Percentiles rank a stretch among this genome's conserved stretches.
phyloP scores from a whole-genome alignment of 2,329 filamentous ascomycete species.

The Colletotrichum eleusines region DNA sequence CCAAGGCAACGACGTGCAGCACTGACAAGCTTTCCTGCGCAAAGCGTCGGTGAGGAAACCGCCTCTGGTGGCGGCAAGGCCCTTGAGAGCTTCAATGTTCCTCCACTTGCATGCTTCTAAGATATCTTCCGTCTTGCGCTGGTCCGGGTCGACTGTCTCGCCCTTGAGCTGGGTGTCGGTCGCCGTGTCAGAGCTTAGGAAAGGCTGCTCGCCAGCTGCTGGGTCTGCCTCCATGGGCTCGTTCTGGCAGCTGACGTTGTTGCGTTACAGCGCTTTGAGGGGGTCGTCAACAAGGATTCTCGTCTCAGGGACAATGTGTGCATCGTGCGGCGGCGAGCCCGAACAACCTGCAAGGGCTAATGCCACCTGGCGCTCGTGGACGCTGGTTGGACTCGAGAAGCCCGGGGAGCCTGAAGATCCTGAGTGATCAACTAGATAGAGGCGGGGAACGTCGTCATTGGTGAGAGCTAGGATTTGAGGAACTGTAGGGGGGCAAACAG shows the following conservation, averaged over 20 bases:
- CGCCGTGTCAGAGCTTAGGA: not conserved
- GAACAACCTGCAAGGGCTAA: not conserved
- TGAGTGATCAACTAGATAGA: not conserved
- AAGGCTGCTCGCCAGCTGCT: slow-evolving; percentile 1
- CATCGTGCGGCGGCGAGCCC: slow-evolving; percentile 19
- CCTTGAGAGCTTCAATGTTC: slow-evolving; percentile 68
- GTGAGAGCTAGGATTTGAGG: not conserved
- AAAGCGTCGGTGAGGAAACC: slow-evolving; percentile 76
- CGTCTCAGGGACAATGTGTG: slow-evolving; percentile 6
- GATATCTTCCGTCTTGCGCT: slow-evolving; percentile 62
- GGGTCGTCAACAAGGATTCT: not conserved
- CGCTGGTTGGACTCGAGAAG: not conserved
- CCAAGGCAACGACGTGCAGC: slow-evolving; percentile 25
- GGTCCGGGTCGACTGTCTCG: slow-evolving; percentile 28
- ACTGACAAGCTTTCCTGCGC: slow-evolving; percentile 83
- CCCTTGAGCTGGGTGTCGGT: slow-evolving; percentile 10
- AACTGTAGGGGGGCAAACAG: not conserved
- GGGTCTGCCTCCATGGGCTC: slow-evolving; percentile 8
- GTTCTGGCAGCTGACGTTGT: not conserved
- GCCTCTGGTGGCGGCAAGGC: slow-evolving; percentile 72
- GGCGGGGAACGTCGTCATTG: not conserved
- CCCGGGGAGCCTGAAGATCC: not conserved
- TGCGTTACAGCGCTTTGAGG: slow-evolving; percentile 1
- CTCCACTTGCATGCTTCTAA: slow-evolving; percentile 69
- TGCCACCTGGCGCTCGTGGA: not conserved